Evolutionary conservation across 2,329 filamentous ascomycete genomes (phyloP), one percentile per base, ranked within the genome.

Genomic region (Beauveria sp.): DNA sequence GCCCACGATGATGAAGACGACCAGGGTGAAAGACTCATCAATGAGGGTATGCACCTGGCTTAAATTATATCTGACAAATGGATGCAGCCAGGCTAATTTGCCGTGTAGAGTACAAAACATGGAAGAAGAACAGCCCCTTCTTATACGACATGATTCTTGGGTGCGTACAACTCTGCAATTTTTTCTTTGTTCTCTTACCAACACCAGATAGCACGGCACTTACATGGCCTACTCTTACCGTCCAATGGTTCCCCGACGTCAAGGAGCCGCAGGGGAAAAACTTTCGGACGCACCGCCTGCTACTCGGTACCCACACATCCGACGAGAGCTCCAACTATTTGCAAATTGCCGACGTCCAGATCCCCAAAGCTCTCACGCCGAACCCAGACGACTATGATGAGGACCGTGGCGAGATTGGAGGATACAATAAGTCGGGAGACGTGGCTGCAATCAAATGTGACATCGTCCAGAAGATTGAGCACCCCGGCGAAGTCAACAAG

Each of bases 81-180:
- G 20, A 51, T 26, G 42, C 2, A 3, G 18, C 14, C 6, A 52
- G 14, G 46, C 60, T 64, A 18, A 69, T 48, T 34, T 46, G 20
- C 28, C 40, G 26, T 20, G 20, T 34, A 92, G 95, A 99, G 75
- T 99, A 99, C 84, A 99, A 99, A 76, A 97, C 93, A 67, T 99
- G 95, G 95, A 99, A 99, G 83, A 99, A 99, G 82, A 99, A 99
- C 77, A 91, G 90, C 66, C 93, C 95, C 3, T 98, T 98, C 72
- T 88, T 99, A 69, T 99, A 99, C 75, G 95, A 99, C 74, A 91
- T 97, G 86, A 95, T 99, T 67, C 83, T 98, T 66, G 93, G 87
- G 87, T 87, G 75, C 67, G 64, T 53, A 14, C 48, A n/a, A 61
- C n/a, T 2, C 40, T 42, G 26, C 62, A 65, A 49, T 55, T 59